phyloP scores from a whole-genome alignment of 768 basidiomycete species.

The Cyclocybe cylindracea region DNA sequence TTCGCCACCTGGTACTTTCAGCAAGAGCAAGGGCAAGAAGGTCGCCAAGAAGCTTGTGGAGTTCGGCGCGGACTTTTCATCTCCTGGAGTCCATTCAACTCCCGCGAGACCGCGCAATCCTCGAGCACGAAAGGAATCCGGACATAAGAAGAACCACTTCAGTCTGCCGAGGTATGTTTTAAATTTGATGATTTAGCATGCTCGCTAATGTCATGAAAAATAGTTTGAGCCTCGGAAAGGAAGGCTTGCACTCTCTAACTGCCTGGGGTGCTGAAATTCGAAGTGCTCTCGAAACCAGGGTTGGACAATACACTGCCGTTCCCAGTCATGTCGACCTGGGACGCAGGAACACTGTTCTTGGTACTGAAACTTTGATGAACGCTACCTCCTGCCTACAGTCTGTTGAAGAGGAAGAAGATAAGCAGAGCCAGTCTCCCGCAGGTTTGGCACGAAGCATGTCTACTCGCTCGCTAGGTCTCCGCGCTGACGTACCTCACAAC shows the following conservation, averaged over 20 bases:
- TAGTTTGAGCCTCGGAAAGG: constrained; percentile 66
- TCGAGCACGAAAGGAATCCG: constrained; percentile 44
- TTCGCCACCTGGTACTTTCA: constrained; percentile 40
- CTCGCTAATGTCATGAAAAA: constrained; percentile 3
- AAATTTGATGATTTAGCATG: neutral
- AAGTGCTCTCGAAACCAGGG: constrained; percentile 44
- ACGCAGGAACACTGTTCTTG: constrained; percentile 50
- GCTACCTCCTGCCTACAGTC: constrained; percentile 32
- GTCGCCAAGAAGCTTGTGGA: constrained; percentile 36
- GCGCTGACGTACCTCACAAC: constrained; percentile 49
- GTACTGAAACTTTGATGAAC: constrained; percentile 34
- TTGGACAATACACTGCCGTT: constrained; percentile 38
- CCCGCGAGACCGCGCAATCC: constrained; percentile 44
- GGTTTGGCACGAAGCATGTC: constrained; percentile 38
- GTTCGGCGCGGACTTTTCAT: constrained; percentile 53
- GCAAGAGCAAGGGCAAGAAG: constrained; percentile 42
- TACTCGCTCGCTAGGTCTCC: constrained; percentile 47
- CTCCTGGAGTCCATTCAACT: constrained; percentile 62
- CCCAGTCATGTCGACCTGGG: constrained; percentile 42
- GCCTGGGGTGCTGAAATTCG: constrained; percentile 57
- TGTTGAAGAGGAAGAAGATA: constrained; percentile 43
- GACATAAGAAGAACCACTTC: constrained; percentile 62
- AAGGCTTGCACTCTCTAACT: constrained; percentile 51
- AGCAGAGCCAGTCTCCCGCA: constrained; percentile 8
- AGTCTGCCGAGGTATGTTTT: constrained; percentile 64